Conservation (phyloP, 257 asterid species). For the Gentiana macrophylla region DNA sequence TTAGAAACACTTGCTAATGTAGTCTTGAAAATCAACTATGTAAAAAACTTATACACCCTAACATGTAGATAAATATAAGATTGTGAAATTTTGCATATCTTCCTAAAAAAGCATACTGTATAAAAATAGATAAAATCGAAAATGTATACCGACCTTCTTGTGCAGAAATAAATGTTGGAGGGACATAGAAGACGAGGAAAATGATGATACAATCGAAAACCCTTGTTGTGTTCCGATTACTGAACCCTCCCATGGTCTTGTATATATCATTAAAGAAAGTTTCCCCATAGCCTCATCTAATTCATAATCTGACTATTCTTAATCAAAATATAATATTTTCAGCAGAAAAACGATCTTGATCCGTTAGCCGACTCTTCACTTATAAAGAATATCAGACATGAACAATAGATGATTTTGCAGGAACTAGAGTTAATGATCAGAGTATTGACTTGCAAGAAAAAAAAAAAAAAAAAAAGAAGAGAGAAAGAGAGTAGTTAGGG, state of each 20-base stretch:
- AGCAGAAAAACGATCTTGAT: not conserved
- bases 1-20: not conserved
- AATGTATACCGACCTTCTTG: conserved; percentile 45
- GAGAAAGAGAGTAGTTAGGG: conserved; percentile 15
- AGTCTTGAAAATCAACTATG: not conserved
- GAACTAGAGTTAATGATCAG: conserved; percentile 7
- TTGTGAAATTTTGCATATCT: not conserved
- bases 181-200: conserved; percentile 26
- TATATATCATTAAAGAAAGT: conserved; percentile 20
- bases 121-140: conserved; percentile 1
- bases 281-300: conserved; percentile 29
- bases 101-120: too few relatives aligned
- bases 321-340: not conserved
- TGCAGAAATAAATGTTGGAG: conserved; percentile 20
- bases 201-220: conserved; percentile 17
- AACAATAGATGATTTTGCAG: conserved; percentile 3
- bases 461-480: conserved; percentile 20
- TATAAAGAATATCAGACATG: not conserved
- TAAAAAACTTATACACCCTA: too few relatives aligned
- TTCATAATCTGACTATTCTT: conserved; percentile 16
- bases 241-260: conserved; percentile 49
- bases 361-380: not conserved
- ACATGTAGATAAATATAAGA: not conserved
- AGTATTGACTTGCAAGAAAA: conserved; percentile 20
- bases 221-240: conserved; percentile 22